Percentiles rank a stretch among this genome's conserved stretches.
Conservation (phyloP, 441 rosid genomes). For the Jatropha multifida region DNA sequence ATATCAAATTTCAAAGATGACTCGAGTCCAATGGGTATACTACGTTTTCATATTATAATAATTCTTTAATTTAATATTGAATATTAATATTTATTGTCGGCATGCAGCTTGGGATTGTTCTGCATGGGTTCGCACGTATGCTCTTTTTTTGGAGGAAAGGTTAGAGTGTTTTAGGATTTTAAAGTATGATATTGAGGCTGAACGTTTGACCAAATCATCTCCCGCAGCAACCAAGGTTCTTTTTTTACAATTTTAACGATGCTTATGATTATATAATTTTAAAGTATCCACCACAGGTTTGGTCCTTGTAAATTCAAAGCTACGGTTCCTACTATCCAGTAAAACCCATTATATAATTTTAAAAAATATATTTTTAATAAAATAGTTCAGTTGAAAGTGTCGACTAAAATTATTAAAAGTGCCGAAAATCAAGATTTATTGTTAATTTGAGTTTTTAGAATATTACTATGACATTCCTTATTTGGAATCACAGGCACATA, state of each 20-base stretch:
- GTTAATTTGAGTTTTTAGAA: neutral
- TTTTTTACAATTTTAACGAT: neutral
- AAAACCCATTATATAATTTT: too few species aligned
- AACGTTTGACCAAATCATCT: slow-evolving; percentile 62
- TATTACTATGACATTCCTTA: neutral
- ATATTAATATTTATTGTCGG: neutral
- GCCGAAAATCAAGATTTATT: too few species aligned
- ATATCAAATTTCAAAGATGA: slow-evolving; percentile 80
- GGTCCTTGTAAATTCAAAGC: too few species aligned
- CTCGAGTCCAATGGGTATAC: slow-evolving; percentile 60
- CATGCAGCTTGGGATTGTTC: slow-evolving; percentile 82
- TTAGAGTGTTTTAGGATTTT: slow-evolving; percentile 68
- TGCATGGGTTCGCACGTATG: slow-evolving; percentile 74
- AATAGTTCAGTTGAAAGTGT: too few species aligned
- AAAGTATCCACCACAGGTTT: too few species aligned
- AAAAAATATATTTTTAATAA: too few species aligned
- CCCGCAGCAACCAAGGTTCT: slow-evolving; percentile 56
- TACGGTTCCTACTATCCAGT: too few species aligned
- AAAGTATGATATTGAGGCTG: slow-evolving; percentile 67
- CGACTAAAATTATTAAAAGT: too few species aligned
- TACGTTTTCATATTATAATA: neutral
- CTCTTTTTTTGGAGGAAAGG: slow-evolving; percentile 71
- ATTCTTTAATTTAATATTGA: neutral
- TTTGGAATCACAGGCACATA: slow-evolving; percentile 45
- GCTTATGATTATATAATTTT: too few species aligned